phyloP scores from a whole-genome alignment of 352 stramenopile genomes.

The Pelagophyceae sp. region DNA sequence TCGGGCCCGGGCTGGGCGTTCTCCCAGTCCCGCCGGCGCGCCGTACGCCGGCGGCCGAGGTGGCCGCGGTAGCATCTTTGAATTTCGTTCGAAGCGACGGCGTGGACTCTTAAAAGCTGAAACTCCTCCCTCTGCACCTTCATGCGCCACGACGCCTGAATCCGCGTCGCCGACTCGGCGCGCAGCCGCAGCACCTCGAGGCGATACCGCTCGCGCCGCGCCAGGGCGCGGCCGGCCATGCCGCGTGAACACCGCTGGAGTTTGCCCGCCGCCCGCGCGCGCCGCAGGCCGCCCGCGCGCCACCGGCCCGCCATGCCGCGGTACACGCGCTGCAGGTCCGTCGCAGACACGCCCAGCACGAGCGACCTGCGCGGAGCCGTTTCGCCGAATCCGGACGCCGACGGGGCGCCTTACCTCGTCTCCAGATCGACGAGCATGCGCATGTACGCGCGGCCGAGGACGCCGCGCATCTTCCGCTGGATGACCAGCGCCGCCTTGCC shows the following conservation, averaged over 20 bases:
- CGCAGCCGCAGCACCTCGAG: slow-evolving; percentile 43
- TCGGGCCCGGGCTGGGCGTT: slow-evolving; percentile 69
- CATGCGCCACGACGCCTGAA: slow-evolving; percentile 78
- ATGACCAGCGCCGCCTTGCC: slow-evolving; percentile 53
- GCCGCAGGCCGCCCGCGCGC: slow-evolving; percentile 42
- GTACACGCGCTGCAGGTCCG: slow-evolving; percentile 55
- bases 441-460: slow-evolving; percentile 16
- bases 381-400: too few relatives aligned
- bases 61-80: slow-evolving; percentile 75
- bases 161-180: slow-evolving; percentile 54
- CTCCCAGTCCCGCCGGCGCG: slow-evolving; percentile 58
- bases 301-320: slow-evolving; percentile 55
- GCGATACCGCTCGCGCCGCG: slow-evolving; percentile 41
- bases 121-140: slow-evolving; percentile 57
- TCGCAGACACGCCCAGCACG: slow-evolving; percentile 33
- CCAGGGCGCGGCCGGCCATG: slow-evolving; percentile 46
- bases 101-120: slow-evolving; percentile 50
- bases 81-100: slow-evolving; percentile 70
- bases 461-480: slow-evolving; percentile 35
- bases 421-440: slow-evolving; percentile 21
- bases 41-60: slow-evolving; percentile 55
- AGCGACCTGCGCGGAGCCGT: too few relatives aligned
- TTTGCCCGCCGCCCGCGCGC: slow-evolving; percentile 42
- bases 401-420: too few relatives aligned
- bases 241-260: slow-evolving; percentile 65